These are phyloP conservation scores for Lactarius quietus DNA, from an alignment of 768 basidiomycete genomes.

Conservation along the genomic window DNA sequence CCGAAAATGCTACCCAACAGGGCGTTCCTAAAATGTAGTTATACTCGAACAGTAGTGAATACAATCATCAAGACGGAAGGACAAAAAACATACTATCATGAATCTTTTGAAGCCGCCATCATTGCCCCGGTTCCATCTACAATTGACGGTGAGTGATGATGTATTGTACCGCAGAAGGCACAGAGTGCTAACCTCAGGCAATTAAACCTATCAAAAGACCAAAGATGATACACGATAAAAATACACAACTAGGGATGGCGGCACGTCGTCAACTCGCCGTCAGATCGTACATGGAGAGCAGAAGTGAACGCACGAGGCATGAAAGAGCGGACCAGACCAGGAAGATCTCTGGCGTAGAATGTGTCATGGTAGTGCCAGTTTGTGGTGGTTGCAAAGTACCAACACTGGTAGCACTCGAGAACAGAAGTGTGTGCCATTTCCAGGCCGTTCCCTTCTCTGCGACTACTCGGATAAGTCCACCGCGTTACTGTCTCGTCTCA, in stretches of 20 bases:
- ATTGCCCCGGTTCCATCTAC: constrained; percentile 65
- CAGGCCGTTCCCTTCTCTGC: neutral
- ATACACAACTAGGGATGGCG: constrained; percentile 42
- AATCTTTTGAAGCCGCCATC: constrained; percentile 77
- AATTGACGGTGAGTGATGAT: neutral
- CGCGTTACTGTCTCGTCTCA: neutral
- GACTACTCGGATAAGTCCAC: neutral
- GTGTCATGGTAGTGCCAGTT: constrained; percentile 54
- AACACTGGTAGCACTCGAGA: neutral
- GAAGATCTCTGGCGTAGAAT: constrained; percentile 55
- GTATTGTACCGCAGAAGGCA: neutral
- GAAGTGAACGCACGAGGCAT: constrained; percentile 41
- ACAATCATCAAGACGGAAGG: neutral
- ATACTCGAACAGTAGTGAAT: constrained; percentile 44
- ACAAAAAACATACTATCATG: constrained; percentile 63
- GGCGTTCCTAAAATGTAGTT: constrained; percentile 65
- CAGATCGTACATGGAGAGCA: neutral
- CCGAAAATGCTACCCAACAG: constrained; percentile 50
- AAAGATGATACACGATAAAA: constrained; percentile 69
- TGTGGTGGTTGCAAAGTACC: neutral
- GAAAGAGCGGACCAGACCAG: constrained; percentile 61
- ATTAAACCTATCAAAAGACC: constrained; percentile 74
- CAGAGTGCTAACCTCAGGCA: constrained; percentile 53
- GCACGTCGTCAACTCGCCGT: neutral
- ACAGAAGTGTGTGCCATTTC: neutral